phyloP scores from a whole-genome alignment of 495 filamentous ascomycete genomes.

The Penicillium mononematosum region DNA sequence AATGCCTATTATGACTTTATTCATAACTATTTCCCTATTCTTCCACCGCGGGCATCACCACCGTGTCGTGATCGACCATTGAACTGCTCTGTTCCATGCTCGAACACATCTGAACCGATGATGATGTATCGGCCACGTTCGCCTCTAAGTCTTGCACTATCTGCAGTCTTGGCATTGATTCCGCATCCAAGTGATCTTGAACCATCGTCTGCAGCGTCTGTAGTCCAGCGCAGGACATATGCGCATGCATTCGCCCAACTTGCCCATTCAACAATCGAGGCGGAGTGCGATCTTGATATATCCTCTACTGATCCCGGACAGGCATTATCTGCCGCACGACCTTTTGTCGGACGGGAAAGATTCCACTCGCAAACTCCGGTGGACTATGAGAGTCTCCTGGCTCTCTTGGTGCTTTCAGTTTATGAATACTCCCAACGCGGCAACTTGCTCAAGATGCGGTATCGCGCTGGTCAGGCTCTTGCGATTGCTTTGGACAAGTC shows the following conservation, averaged over 20 bases:
- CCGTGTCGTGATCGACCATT: conserved; percentile 46
- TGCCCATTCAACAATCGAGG: conserved; percentile 53
- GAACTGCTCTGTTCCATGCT: conserved; percentile 40
- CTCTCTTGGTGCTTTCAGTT: conserved; percentile 54
- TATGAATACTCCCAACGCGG: conserved; percentile 63
- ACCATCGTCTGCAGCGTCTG: conserved; percentile 43
- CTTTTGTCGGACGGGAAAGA: conserved; percentile 41
- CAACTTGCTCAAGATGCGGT: conserved; percentile 61
- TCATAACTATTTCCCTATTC: conserved; percentile 57
- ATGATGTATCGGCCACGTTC: conserved; percentile 49
- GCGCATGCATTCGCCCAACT: conserved; percentile 56
- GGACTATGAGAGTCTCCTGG: conserved; percentile 55
- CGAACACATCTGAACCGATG: conserved; percentile 41
- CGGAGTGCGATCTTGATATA: conserved; percentile 55
- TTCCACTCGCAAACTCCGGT: conserved; percentile 53
- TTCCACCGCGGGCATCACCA: conserved; percentile 51
- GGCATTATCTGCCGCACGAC: conserved; percentile 48
- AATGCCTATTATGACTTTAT: conserved; percentile 62
- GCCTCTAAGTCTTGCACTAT: conserved; percentile 55
- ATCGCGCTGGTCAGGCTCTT: conserved; percentile 56
- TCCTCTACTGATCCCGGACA: conserved; percentile 54
- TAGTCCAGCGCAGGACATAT: conserved; percentile 50
- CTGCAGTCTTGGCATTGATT: conserved; percentile 54
- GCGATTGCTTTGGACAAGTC: conserved; percentile 53
- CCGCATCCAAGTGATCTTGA: conserved; percentile 53